Base-by-base conservation (phyloP, 257 asterid genomes). In the Salvia rosmarinus region DNA sequence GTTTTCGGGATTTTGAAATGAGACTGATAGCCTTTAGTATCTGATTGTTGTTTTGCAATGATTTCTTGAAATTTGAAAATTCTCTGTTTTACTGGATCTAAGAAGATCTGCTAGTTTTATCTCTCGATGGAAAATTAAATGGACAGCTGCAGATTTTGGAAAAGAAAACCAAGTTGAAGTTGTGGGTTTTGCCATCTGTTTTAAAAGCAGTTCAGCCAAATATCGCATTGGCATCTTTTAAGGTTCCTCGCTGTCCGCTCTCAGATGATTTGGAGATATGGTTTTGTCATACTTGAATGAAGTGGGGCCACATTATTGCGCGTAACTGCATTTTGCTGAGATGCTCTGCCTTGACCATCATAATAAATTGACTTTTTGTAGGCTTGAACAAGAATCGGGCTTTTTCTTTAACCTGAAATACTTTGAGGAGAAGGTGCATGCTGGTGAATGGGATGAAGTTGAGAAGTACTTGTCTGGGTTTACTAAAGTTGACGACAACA, bases 371-470 rank as follows among this genome's bases (percentile, higher is more conserved):
- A 54, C 34, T 23, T 68, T 70, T 73, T 80, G 78, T 69, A 93
- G 98, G 95, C 92, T 93, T 77, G 98, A 93, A 83, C 98, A 93
- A 71, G 97, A 93, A 76, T 93, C 98, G 0, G 98, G 94, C 12
- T 90, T 90, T 81, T 93, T 78, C 90, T 90, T 93, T 82, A 93
- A 93, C 82, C 87, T 93, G 98, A 93, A 90, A 77, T 87, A 93
- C 80, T 93, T 93, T 54, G 98, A 93, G 83, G 98, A 93, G 89
- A 93, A 87, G 78, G 96, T 93, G 13, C 96, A 89, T 69, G 96
- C 96, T 10, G 98, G 98, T 73, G 95, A 93, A 73, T 93, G 97
- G 98, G 96, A 93, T 0, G 98, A 93, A 68, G 97, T 93, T 64
- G 98, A 93, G 92, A 93, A 93, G 72, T 93, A 93, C 83, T 83